These are phyloP conservation scores for Arachis stenosperma DNA, from an alignment of 306 rosid genomes.

Conservation along the genomic window DNA sequence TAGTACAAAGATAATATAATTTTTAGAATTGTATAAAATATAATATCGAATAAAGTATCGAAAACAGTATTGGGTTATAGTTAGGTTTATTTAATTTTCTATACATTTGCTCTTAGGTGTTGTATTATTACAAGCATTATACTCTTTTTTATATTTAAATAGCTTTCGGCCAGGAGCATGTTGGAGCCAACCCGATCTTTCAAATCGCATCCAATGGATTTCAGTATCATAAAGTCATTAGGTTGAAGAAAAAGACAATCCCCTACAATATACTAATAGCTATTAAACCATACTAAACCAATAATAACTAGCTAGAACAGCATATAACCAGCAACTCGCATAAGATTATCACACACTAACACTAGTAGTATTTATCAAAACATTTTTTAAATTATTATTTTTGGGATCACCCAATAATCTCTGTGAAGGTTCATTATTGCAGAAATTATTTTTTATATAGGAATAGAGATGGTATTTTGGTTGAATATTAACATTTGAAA, in stretches of 20 bases:
- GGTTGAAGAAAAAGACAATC: slow-evolving; percentile 8
- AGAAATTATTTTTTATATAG: no score
- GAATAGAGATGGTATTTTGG: no score
- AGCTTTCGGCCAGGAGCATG: not conserved
- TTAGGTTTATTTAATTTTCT: no score
- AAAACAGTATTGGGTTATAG: no score
- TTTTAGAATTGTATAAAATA: not conserved
- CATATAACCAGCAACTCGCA: no score
- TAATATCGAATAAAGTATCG: no score
- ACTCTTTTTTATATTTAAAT: no score
- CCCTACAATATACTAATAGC: not conserved
- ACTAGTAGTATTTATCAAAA: no score
- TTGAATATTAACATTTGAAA: no score
- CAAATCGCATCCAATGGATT: slow-evolving; percentile 25
- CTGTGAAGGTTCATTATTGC: not conserved
- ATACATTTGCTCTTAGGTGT: no score
- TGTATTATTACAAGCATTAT: not conserved
- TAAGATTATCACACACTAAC: no score
- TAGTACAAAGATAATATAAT: not conserved
- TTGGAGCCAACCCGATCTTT: slow-evolving; percentile 9
- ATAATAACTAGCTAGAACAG: no score
- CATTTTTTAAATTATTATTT: not conserved
- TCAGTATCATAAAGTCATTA: slow-evolving; percentile 10
- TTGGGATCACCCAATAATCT: not conserved
- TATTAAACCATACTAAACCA: not conserved